Base-by-base conservation (phyloP, 148 eudicot genomes). In the Cornus kousa region DNA sequence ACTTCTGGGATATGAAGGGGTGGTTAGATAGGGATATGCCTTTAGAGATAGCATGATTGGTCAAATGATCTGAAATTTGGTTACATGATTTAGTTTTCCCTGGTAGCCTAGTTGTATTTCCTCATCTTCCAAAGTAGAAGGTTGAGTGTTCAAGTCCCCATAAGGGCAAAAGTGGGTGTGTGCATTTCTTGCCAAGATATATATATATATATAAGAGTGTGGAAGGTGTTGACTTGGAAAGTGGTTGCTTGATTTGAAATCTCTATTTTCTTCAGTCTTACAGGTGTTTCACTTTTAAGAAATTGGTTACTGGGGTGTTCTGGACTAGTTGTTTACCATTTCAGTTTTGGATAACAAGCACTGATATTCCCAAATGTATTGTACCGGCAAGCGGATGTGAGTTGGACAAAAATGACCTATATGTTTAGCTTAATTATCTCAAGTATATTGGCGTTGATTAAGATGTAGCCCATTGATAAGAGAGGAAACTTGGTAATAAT, bases 191-290 rank as follows among this genome's bases (percentile, higher is more conserved):
- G 48, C 48, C 48, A 43, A 43, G 48, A 10, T 43, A 43, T 3
- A 43, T 3, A 43, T 4, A 43, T 4, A 43, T 0, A 43, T 0
- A 43, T 2, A 43, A 8, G 10, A 43, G 53, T 6, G 14, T 53
- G 43, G 31, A 71, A 22, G 10, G 20, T 35, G 24, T 11, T 48
- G 53, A 48, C 12, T 1, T 33, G 13, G 67, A 57, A 59, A 11
- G 17, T 57, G 67, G 19, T 32, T 74, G 76, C 67, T 74, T 28
- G 28, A 73, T 53, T 8, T 57, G 76, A 23, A 73, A 11, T 64
- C 20, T 12, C 55, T 59, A 1, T 9, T 35, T 59, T 74, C 62
- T 5, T 14, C 20, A 3, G 20, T 60, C 17, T 74, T 74, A 50
- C 67, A 59, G 43, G 31, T 19, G 8, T 19, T 74, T 43, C 12